A percentile compares a stretch with the other conserved stretches of the same genome.
These are phyloP conservation scores for Uromyces viciae-fabae DNA, from an alignment of 1,284 basidiomycete species.

Conservation along the genomic window DNA sequence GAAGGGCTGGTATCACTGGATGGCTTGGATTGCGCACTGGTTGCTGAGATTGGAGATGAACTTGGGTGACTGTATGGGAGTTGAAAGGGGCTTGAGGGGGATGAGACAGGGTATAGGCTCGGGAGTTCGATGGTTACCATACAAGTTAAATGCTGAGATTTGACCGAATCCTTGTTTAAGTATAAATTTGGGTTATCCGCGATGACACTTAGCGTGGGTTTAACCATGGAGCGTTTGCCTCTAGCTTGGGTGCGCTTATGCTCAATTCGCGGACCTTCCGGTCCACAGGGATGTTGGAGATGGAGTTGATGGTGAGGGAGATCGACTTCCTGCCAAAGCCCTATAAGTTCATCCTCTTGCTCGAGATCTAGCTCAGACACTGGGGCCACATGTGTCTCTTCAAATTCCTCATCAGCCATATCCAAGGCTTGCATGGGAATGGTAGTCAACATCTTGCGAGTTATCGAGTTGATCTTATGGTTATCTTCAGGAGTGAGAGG, in stretches of 20 bases:
- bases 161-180: conserved; percentile 4
- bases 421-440: neutral
- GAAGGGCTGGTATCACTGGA: neutral
- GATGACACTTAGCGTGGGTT: conserved; percentile 6
- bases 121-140: conserved; percentile 23
- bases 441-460: conserved; percentile 22
- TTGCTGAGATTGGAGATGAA: neutral
- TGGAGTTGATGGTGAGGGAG: neutral
- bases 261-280: neutral
- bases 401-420: neutral
- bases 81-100: neutral
- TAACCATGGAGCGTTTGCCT: neutral
- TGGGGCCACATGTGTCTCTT: neutral
- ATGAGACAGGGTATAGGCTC: neutral
- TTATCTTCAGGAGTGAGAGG: neutral
- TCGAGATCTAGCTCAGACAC: neutral
- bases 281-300: neutral
- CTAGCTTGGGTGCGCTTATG: conserved; percentile 1
- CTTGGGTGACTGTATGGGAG: neutral
- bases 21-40: neutral
- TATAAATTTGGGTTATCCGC: conserved; percentile 19
- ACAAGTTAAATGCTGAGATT: conserved; percentile 37
- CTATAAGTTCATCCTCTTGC: conserved; percentile 13
- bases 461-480: conserved; percentile 15
- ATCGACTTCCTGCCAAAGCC: neutral